Percentiles rank a stretch among this genome's conserved stretches.
phyloP scores from a whole-genome alignment of 2,329 filamentous ascomycete genomes.

The Alternaria novae-zelandiae region DNA sequence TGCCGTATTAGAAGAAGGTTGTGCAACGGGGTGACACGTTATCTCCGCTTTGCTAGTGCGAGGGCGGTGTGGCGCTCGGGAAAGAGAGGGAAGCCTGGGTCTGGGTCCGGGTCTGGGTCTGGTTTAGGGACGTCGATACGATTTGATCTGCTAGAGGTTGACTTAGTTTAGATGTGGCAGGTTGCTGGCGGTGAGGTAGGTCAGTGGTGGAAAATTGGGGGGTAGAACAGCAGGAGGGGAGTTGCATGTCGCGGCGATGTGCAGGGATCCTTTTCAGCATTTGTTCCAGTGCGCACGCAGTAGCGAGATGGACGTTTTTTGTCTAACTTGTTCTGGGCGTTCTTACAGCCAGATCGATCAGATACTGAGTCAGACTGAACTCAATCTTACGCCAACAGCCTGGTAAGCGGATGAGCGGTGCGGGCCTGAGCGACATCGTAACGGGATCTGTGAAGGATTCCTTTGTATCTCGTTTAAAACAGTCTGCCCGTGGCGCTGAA shows the following conservation, averaged over 20 bases:
- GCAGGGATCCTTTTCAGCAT: neutral
- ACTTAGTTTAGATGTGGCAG: neutral
- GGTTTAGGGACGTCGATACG: neutral
- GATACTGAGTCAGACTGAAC: neutral
- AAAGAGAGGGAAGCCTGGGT: neutral
- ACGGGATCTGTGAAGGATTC: neutral
- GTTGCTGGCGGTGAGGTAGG: neutral
- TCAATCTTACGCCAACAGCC: constrained; percentile 1
- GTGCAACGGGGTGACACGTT: neutral
- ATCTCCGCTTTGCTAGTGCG: constrained; percentile 2
- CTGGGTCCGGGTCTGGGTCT: neutral
- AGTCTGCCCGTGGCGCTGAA: neutral
- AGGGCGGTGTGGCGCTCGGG: neutral
- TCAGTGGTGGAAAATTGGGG: neutral
- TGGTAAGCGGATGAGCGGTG: constrained; percentile 2
- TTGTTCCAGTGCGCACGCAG: neutral
- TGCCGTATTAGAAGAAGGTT: neutral
- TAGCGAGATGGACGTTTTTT: neutral
- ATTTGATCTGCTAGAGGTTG: neutral
- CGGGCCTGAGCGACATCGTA: neutral
- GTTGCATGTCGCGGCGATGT: neutral
- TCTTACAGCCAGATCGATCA: neutral
- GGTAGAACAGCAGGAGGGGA: neutral
- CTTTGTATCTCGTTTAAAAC: neutral
- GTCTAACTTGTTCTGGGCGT: neutral